These are phyloP conservation scores for Diversispora eburnea DNA, from an alignment of 192 early-diverging fungal genomes.

Conservation along the genomic window DNA sequence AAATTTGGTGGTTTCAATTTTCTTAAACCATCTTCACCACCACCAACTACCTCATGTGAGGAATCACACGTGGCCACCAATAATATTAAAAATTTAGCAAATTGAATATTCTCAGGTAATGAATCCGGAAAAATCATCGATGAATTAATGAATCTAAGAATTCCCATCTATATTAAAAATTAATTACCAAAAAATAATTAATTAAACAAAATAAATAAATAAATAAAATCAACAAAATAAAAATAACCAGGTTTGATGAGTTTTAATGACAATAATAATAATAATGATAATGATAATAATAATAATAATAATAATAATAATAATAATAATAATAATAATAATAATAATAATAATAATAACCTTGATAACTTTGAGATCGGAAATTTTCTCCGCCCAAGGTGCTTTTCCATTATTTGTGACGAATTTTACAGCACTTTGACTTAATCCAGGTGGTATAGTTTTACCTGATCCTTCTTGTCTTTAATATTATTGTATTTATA, in stretches of 20 bases:
- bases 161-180: conserved; percentile 42
- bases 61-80: conserved; percentile 65
- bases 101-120: conserved; percentile 36
- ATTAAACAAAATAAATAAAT: no score
- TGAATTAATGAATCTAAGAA: conserved; percentile 44
- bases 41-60: conserved; percentile 61
- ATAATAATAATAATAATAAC: conserved; percentile 19
- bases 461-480: conserved; percentile 15
- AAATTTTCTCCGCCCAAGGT: conserved; percentile 48
- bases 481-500: background rate
- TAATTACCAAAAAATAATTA: no score
- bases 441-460: conserved; percentile 45
- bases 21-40: conserved; percentile 80
- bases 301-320: background rate
- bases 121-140: conserved; percentile 41
- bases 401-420: conserved; percentile 76
- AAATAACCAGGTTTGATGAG: no score
- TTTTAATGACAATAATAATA: no score
- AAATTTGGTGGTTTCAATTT: conserved; percentile 63
- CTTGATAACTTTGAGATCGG: conserved; percentile 37
- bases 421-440: conserved; percentile 46
- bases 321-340: background rate
- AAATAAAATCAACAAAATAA: no score
- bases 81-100: conserved; percentile 59
- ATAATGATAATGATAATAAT: background rate